Evolutionary conservation across 352 stramenopile species (phyloP).

Genomic region (Phytophthora hibernalis): DNA sequence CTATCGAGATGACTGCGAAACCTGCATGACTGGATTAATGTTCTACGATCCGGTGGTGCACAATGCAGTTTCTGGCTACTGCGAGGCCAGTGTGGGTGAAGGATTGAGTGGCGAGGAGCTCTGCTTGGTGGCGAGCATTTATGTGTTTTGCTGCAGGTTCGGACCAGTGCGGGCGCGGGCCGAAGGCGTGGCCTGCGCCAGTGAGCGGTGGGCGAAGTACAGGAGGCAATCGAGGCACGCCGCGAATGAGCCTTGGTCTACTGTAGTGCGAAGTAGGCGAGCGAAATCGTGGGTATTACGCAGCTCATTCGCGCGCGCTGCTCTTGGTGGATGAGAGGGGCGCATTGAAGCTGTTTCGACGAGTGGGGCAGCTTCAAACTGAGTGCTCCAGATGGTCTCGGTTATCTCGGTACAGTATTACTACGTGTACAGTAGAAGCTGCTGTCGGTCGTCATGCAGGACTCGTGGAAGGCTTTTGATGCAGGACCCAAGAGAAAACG

Average conservation of each 20-base stretch:
- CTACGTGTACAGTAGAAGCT: no score
- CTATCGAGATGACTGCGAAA: no score
- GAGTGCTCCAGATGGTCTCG: no score
- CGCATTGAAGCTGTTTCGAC: background rate
- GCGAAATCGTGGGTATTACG: slow-evolving; percentile 7
- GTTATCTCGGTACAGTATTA: background rate
- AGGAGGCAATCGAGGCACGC: slow-evolving; percentile 9
- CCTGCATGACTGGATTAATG: no score
- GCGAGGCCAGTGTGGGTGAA: background rate
- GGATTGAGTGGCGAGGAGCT: slow-evolving; percentile 17
- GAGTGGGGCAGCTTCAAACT: slow-evolving; percentile 3
- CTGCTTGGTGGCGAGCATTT: slow-evolving; percentile 23
- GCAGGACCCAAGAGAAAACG: background rate
- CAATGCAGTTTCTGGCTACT: no score
- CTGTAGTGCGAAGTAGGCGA: background rate
- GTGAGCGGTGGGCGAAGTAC: slow-evolving; percentile 4
- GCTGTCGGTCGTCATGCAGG: background rate
- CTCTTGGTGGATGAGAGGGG: slow-evolving; percentile 10
- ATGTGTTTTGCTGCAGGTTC: slow-evolving; percentile 19
- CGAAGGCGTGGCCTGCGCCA: slow-evolving; percentile 19
- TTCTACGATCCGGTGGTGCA: no score
- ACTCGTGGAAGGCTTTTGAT: background rate
- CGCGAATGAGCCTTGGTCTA: slow-evolving; percentile 7
- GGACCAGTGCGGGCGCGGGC: slow-evolving; percentile 1
- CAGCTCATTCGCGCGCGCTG: slow-evolving; percentile 7